Percentiles rank a stretch among this genome's conserved stretches.
Conservation (phyloP, 306 rosid species). For the Cicer yamashitae region DNA sequence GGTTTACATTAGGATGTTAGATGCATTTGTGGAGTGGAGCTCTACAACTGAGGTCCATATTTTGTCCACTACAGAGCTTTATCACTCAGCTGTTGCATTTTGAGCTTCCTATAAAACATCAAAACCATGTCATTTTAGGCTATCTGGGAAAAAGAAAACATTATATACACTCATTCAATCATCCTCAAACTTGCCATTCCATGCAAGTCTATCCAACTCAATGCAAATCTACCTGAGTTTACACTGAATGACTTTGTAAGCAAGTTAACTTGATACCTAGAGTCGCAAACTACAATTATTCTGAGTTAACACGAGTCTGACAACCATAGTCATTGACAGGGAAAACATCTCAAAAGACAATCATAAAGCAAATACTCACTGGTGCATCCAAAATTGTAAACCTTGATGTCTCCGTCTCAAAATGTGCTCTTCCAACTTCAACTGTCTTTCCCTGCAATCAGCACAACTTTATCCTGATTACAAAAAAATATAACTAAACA, state of each 20-base stretch:
- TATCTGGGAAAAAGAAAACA: background rate
- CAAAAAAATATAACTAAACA: background rate
- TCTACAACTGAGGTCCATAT: background rate
- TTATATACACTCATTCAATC: background rate
- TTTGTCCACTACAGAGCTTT: background rate
- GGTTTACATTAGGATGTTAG: background rate
- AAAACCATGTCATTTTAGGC: background rate
- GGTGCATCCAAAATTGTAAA: slow-evolving; percentile 98
- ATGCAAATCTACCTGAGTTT: slow-evolving; percentile 10
- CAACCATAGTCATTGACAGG: background rate
- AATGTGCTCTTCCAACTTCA: slow-evolving; percentile 98
- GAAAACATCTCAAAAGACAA: background rate
- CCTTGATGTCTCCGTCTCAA: slow-evolving; percentile 87
- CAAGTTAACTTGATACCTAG: background rate
- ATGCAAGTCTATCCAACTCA: background rate
- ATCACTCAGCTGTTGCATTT: background rate
- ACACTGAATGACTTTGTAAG: background rate
- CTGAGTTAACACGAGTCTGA: background rate
- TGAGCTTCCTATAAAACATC: background rate
- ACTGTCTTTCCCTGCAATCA: slow-evolving; percentile 87
- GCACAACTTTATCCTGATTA: slow-evolving; percentile 23
- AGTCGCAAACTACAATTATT: background rate
- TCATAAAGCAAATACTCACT: slow-evolving; percentile 58
- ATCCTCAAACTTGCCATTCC: background rate
- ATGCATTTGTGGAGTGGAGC: background rate